Conservation (phyloP, 805 yeast genomes). For the Starmerella lactis-condensi region DNA sequence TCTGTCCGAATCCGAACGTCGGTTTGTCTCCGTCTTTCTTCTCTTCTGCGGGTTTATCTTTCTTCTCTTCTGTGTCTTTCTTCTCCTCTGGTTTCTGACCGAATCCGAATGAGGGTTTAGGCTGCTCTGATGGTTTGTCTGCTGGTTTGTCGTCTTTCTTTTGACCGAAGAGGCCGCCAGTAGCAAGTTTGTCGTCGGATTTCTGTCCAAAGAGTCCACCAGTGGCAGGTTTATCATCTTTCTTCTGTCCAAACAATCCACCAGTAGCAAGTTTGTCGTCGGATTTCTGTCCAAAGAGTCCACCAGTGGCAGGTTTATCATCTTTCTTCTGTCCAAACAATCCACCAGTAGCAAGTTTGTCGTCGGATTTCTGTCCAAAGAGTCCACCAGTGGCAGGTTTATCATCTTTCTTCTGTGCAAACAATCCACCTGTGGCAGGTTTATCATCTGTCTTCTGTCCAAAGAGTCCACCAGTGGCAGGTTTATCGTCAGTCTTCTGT, state of each 20-base stretch:
- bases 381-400: background rate
- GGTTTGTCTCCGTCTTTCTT: conserved; percentile 10
- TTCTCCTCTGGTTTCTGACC: conserved; percentile 1
- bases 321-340: background rate
- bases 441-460: background rate
- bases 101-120: background rate
- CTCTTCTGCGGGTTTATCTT: conserved; percentile 7
- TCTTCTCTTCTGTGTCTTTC: background rate
- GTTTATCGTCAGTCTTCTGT: conserved; percentile 5
- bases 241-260: background rate
- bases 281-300: background rate
- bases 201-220: background rate
- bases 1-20: conserved; percentile 17
- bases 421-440: background rate
- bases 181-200: background rate
- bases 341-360: background rate
- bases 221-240: no score
- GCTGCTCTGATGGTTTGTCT: no score
- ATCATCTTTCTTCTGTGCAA: background rate
- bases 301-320: background rate
- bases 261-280: background rate
- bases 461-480: background rate
- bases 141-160: background rate
- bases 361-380: background rate
- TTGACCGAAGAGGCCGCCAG: background rate